A percentile compares a stretch with the other conserved stretches of the same genome.
phyloP scores from a whole-genome alignment of 257 asterid species.

The Solanum sejunctum region DNA sequence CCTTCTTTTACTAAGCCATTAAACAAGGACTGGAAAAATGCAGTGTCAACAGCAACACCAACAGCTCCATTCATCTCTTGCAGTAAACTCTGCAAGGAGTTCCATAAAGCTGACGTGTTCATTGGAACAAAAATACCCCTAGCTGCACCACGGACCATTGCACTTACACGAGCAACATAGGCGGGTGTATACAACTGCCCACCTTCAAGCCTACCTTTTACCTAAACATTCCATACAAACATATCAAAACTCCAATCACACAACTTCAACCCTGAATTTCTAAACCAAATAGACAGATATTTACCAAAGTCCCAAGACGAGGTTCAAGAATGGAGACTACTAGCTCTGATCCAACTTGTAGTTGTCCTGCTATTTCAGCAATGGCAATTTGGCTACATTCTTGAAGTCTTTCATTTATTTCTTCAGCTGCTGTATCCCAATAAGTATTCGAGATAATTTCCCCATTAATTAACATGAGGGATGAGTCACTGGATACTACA shows the following conservation, averaged over 20 bases:
- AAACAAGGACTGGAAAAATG: constrained; percentile 93
- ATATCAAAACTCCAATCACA: neutral
- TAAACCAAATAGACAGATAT: neutral
- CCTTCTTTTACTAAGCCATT: constrained; percentile 82
- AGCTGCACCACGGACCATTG: constrained; percentile 98
- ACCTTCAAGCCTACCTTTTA: constrained; percentile 97
- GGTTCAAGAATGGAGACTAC: constrained; percentile 70
- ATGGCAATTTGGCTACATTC: constrained; percentile 92
- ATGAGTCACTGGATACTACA: constrained; percentile 52
- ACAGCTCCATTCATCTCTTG: constrained; percentile 80
- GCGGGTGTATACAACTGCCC: constrained; percentile 99
- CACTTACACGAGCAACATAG: constrained; percentile 81
- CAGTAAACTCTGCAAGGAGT: constrained; percentile 65
- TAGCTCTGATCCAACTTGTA: constrained; percentile 87
- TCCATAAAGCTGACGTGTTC: constrained; percentile 80
- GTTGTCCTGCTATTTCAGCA: constrained; percentile 91
- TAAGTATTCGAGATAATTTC: constrained; percentile 71
- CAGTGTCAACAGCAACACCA: constrained; percentile 72
- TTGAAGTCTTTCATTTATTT: constrained; percentile 89
- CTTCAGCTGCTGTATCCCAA: constrained; percentile 88
- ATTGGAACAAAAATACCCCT: constrained; percentile 84
- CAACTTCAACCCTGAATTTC: neutral
- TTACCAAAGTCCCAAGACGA: constrained; percentile 84
- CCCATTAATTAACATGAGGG: constrained; percentile 78
- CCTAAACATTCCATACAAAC: constrained; percentile 27